A percentile compares a stretch with the other conserved stretches of the same genome.
Conservation (phyloP, 1,139 yeast genomes). For the Arxiozyma slooffiae region DNA sequence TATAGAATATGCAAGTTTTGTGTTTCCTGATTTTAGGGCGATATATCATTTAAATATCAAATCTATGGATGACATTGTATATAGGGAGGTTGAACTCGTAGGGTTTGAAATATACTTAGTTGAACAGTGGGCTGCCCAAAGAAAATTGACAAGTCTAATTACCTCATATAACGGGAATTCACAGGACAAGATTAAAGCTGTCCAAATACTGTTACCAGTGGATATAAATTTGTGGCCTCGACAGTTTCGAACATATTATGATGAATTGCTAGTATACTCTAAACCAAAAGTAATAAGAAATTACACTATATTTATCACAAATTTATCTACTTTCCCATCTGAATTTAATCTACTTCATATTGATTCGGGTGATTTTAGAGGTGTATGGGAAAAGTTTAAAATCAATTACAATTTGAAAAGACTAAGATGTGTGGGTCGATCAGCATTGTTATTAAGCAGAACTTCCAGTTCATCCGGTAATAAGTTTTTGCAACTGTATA, state of each 20-base stretch:
- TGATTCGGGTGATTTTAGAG: slow-evolving; percentile 49
- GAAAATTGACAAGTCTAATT: slow-evolving; percentile 58
- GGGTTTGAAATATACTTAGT: slow-evolving; percentile 88
- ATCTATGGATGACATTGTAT: slow-evolving; percentile 35
- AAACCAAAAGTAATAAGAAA: slow-evolving; percentile 43
- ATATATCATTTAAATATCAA: slow-evolving; percentile 25
- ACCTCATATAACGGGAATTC: slow-evolving; percentile 79
- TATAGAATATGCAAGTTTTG: slow-evolving; percentile 16
- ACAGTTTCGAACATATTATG: slow-evolving; percentile 49
- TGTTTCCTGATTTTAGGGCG: slow-evolving; percentile 46
- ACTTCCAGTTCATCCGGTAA: slow-evolving; percentile 75
- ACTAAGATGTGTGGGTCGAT: slow-evolving; percentile 76
- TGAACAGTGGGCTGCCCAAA: slow-evolving; percentile 83
- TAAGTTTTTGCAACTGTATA: slow-evolving; percentile 70
- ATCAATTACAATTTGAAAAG: slow-evolving; percentile 70
- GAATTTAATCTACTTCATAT: slow-evolving; percentile 61
- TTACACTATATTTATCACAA: slow-evolving; percentile 68
- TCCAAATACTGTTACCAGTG: slow-evolving; percentile 49
- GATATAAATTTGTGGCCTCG: slow-evolving; percentile 49
- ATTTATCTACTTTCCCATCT: slow-evolving; percentile 71
- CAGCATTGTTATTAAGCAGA: slow-evolving; percentile 55
- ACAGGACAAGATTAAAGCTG: slow-evolving; percentile 50
- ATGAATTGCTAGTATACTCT: slow-evolving; percentile 51
- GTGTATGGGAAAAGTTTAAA: slow-evolving; percentile 46
- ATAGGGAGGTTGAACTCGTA: slow-evolving; percentile 37